These are phyloP conservation scores for Cytospora piceicola DNA, from an alignment of 2,329 filamentous ascomycete genomes.

Conservation along the genomic window DNA sequence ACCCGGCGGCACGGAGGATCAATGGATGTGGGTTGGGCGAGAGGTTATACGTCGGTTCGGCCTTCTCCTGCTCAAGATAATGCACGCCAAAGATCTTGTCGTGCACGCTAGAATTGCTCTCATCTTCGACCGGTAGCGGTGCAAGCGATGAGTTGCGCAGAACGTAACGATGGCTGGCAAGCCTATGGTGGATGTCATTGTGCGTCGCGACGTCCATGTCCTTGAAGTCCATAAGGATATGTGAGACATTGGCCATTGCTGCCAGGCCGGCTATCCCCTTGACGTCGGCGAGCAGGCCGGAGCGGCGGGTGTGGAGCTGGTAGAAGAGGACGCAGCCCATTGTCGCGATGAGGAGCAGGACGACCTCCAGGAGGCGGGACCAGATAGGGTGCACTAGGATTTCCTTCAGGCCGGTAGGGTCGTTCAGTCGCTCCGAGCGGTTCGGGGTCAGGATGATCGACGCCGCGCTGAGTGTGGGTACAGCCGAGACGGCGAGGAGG, in stretches of 20 bases:
- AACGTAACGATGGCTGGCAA: constrained; percentile 70
- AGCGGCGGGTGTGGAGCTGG: constrained; percentile 64
- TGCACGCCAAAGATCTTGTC: neutral
- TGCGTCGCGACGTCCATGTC: constrained; percentile 70
- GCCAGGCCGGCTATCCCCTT: constrained; percentile 75
- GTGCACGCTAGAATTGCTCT: constrained; percentile 37
- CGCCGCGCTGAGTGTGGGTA: constrained; percentile 70
- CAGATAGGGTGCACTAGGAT: constrained; percentile 61
- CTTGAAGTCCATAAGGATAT: constrained; percentile 60
- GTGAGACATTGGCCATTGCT: constrained; percentile 73
- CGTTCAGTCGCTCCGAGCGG: constrained; percentile 46
- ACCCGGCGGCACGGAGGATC: constrained; percentile 65
- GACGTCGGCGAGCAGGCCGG: constrained; percentile 69
- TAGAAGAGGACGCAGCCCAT: constrained; percentile 62
- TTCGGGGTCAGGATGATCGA: constrained; percentile 61
- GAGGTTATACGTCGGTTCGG: constrained; percentile 49
- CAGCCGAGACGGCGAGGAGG: constrained; percentile 67
- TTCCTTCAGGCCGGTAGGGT: constrained; percentile 52
- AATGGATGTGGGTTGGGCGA: constrained; percentile 68
- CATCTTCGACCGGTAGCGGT: constrained; percentile 54
- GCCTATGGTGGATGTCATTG: constrained; percentile 67
- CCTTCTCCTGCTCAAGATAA: neutral
- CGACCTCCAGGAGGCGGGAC: constrained; percentile 63
- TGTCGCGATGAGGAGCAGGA: constrained; percentile 60
- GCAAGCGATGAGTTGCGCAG: constrained; percentile 72